phyloP scores from a whole-genome alignment of 2,329 filamentous ascomycete genomes.

The Colletotrichum shisoi region DNA sequence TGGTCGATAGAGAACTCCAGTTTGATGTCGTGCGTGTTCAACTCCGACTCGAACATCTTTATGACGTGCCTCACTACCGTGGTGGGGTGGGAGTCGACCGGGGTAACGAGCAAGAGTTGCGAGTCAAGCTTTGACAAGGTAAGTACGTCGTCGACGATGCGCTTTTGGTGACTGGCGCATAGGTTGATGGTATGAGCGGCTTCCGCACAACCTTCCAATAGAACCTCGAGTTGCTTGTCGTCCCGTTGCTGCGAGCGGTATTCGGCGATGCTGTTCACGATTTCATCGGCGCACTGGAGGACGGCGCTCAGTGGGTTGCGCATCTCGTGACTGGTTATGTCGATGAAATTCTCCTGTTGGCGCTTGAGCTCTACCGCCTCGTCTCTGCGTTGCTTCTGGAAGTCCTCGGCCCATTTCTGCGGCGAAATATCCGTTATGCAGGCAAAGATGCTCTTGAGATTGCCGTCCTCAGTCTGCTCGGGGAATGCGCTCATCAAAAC shows the following conservation, averaged over 20 bases:
- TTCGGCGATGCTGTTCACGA: conserved; percentile 60
- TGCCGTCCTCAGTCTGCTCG: conserved; percentile 69
- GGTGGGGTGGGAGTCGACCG: conserved; percentile 73
- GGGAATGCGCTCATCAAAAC: conserved; percentile 79
- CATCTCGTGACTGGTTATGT: conserved; percentile 79
- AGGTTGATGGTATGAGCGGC: conserved; percentile 83
- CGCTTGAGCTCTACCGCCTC: conserved; percentile 83
- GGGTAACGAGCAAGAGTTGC: conserved; percentile 73
- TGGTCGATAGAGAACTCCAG: conserved; percentile 74
- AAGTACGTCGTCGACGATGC: conserved; percentile 73
- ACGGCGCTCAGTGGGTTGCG: conserved; percentile 78
- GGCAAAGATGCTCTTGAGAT: conserved; percentile 77
- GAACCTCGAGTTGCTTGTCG: conserved; percentile 54
- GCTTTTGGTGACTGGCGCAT: conserved; percentile 80
- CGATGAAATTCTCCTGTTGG: conserved; percentile 75
- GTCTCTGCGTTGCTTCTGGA: conserved; percentile 78
- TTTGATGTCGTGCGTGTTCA: conserved; percentile 74
- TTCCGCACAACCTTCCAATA: conserved; percentile 69
- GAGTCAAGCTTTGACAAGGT: conserved; percentile 76
- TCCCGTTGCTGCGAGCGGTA: conserved; percentile 49
- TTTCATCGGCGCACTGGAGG: conserved; percentile 79
- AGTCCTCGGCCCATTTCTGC: conserved; percentile 83
- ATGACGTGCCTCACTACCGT: conserved; percentile 72
- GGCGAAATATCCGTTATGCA: conserved; percentile 86
- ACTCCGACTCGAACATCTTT: conserved; percentile 81